Evolutionary conservation across 495 filamentous ascomycete genomes (phyloP), one percentile per base, ranked within the genome.

Genomic region (Penicillium cinerascens): DNA sequence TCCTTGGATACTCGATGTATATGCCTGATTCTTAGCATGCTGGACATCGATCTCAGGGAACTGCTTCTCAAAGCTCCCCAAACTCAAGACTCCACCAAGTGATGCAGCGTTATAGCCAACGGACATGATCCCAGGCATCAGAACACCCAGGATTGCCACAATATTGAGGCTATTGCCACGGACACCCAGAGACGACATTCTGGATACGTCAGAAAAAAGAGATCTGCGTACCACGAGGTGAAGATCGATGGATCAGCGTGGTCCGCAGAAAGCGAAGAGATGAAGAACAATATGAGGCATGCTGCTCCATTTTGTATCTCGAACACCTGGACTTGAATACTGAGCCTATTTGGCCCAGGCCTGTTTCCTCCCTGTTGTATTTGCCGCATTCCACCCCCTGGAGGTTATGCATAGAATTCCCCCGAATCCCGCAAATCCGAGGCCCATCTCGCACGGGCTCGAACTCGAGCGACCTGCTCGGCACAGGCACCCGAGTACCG

Each of bases 81-180:
- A 29, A 15, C 43, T 51, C 29, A 68, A 47, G 1, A 68, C 52
- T 0, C 65, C 65, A 3, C 65, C 65, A 11, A 63, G 46, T 18
- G 55, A 49, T 6, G 59, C 51, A 7, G 63, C 49, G 17, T 64
- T 64, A 37, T 63, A 68, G 9, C 65, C 65, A 38, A 59, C 38
- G 13, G 54, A 38, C 44, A 65, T 35, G 35, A 65, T 60, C 0
- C 49, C 56, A 3, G 65, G 65, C 63, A 68, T 66, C 8, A 64
- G 33, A 1, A 68, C 65, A 10, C 56, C 59, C 10, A 65, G 44
- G 4, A 68, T 63, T 9, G 62, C 49, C 36, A 44, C 52, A 2
- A 63, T 38, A 29, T 59, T 59, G 54, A 68, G 65, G 41, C 54
- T 52, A 45, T 59, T 59, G 60, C 65, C 65, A 13, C 63, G 54